Percentiles rank a stretch among this genome's conserved stretches.
Evolutionary conservation across 2,329 filamentous ascomycete species (phyloP).

Genomic region (Bipolaris victoriae): DNA sequence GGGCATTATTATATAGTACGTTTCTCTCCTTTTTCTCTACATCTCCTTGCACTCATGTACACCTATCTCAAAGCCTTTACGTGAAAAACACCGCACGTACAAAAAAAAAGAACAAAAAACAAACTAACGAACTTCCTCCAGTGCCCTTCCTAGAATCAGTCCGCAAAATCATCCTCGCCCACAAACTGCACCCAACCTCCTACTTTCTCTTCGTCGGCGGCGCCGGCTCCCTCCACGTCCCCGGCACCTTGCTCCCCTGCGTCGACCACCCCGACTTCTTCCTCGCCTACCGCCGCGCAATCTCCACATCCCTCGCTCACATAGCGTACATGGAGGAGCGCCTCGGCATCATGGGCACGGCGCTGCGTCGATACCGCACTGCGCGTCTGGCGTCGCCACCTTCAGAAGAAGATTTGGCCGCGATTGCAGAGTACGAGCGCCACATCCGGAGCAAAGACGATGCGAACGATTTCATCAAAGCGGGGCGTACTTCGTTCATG

Average conservation of each 20-base stretch:
- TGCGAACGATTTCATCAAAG: slow-evolving; percentile 42
- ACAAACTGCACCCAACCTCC: slow-evolving; percentile 30
- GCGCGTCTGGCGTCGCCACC: slow-evolving; percentile 32
- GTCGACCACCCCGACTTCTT: slow-evolving; percentile 45
- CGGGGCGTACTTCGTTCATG: slow-evolving; percentile 44
- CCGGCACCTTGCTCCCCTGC: slow-evolving; percentile 26
- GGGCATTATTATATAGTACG: slow-evolving; percentile 42
- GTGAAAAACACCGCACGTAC: too few species aligned
- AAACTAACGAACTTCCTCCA: slow-evolving; percentile 2
- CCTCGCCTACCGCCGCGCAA: slow-evolving; percentile 44
- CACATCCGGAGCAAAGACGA: slow-evolving; percentile 31
- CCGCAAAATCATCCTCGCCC: slow-evolving; percentile 43
- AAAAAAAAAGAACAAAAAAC: neutral
- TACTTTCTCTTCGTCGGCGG: slow-evolving; percentile 49
- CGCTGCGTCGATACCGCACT: slow-evolving; percentile 34
- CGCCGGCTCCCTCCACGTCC: slow-evolving; percentile 41
- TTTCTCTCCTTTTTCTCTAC: neutral
- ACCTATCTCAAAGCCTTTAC: too few species aligned
- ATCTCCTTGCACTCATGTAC: neutral
- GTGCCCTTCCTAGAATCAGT: slow-evolving; percentile 46
- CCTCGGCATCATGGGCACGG: slow-evolving; percentile 37
- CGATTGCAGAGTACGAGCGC: slow-evolving; percentile 34
- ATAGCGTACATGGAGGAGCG: slow-evolving; percentile 47
- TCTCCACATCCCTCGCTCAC: slow-evolving; percentile 43
- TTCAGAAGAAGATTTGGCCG: slow-evolving; percentile 17